Percentiles rank a stretch among this genome's conserved stretches.
Conservation (phyloP, 73 alveolate genomes). For the Loxodes magnus region DNA sequence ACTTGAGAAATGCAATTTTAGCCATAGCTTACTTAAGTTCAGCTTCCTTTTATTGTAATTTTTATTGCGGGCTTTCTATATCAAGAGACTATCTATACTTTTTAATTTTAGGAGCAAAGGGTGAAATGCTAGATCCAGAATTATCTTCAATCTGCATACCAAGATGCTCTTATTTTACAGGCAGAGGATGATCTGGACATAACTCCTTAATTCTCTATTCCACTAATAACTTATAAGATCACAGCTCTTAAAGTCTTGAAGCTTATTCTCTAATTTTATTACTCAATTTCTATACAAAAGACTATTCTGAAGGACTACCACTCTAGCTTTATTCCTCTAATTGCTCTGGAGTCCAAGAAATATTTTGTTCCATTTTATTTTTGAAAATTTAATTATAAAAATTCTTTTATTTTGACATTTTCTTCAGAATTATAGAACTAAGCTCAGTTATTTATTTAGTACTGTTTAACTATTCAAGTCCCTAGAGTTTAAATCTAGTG, state of each 20-base stretch:
- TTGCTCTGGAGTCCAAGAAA: too few species aligned
- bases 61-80: slow-evolving; percentile 16
- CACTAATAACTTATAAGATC: slow-evolving; percentile 44
- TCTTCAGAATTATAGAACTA: too few species aligned
- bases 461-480: too few species aligned
- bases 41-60: slow-evolving; percentile 10
- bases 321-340: too few species aligned
- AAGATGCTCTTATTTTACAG: slow-evolving; percentile 55
- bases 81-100: too few species aligned
- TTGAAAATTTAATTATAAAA: too few species aligned
- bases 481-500: too few species aligned
- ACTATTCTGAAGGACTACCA: too few species aligned
- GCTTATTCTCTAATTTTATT: slow-evolving; percentile 67
- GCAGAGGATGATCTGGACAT: slow-evolving; percentile 54
- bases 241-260: slow-evolving; percentile 46
- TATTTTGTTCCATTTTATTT: too few species aligned
- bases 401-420: too few species aligned
- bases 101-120: slow-evolving; percentile 7
- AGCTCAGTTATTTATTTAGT: too few species aligned
- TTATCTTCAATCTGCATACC: slow-evolving; percentile 18
- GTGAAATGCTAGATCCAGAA: not conserved
- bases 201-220: slow-evolving; percentile 54
- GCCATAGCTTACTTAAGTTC: slow-evolving; percentile 7
- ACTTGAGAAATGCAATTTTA: slow-evolving; percentile 17
- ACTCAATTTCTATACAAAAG: slow-evolving; percentile 35